Evolutionary conservation across 2,329 filamentous ascomycete genomes (phyloP), one percentile per base, ranked within the genome.

Genomic region (Fulvia fulva): DNA sequence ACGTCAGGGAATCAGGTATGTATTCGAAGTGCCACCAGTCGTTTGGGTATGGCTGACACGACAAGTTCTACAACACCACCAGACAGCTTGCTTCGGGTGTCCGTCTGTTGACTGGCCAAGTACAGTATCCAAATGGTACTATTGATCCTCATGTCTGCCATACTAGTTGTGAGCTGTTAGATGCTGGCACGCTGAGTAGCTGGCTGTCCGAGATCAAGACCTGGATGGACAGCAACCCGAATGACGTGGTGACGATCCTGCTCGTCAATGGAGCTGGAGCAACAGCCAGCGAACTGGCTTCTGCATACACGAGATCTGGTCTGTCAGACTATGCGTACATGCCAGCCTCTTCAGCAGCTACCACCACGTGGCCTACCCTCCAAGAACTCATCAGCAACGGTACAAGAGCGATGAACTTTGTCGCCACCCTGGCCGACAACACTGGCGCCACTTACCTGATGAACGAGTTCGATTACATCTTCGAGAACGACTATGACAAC

Each of bases 241-340:
- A 90, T 74, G 92, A 97, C 65, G 88, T 96, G 1, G 83, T 97
- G 19, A 92, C 90, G 0, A 86, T 97, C 62, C 78, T 97, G 21
- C 85, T 97, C 41, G 90, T 87, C 56, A 97, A 97, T 71, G 77
- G 75, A 4, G 86, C 88, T 59, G 74, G 73, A 49, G 82, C 82
- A 51, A 67, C 79, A 49, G 75, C 79, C 1, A 74, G 74, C 55
- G 72, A 77, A 57, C 69, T 74, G 52, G 72, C 74, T 21, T 67
- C 60, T 57, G 72, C 73, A n/a, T 84, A 84, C 66, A 77, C 77
- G 52, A 73, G 81, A 57, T 79, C 80, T 55, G 77, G 81, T 22
- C 77, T 81, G 43, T 68, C 77, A n/a, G 72, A 78, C 56, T 73
- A 74, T 23, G 64, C 71, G 25, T 80, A 74, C 63, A 70, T 73